Evolutionary conservation across 148 eudicot genomes (phyloP).

Genomic region (Rhododendron kiyosumense): DNA sequence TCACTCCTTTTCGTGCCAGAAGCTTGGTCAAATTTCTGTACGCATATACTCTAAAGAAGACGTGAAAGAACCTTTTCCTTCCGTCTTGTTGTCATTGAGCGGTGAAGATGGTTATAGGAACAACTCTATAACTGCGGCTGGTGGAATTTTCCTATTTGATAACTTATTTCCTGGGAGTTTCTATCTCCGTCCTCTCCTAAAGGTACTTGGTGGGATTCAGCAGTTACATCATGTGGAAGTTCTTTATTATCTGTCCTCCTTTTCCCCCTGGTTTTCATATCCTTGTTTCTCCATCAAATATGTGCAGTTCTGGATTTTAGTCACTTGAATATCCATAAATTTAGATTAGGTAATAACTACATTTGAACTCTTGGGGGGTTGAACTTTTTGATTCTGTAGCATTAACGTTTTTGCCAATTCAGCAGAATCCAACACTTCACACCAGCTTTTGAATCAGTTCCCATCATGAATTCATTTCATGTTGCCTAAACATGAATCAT

Average conservation of each 20-base stretch:
- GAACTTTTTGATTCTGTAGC: neutral
- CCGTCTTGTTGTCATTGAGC: slow-evolving; percentile 82
- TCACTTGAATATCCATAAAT: neutral
- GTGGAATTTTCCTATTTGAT: slow-evolving; percentile 68
- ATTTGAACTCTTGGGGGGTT: neutral
- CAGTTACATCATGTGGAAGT: neutral
- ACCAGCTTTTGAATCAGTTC: neutral
- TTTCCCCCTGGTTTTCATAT: neutral
- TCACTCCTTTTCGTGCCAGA: slow-evolving; percentile 84
- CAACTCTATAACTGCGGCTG: slow-evolving; percentile 76
- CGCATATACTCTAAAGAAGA: slow-evolving; percentile 61
- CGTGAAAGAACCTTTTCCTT: slow-evolving; percentile 71
- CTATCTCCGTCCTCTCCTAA: slow-evolving; percentile 92
- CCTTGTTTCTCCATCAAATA: neutral
- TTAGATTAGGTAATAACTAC: neutral
- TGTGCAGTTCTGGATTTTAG: neutral
- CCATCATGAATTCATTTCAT: neutral
- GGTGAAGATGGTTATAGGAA: slow-evolving; percentile 99
- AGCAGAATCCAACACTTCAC: neutral
- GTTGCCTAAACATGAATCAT: neutral
- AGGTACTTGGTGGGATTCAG: slow-evolving; percentile 45
- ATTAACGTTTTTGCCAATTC: neutral
- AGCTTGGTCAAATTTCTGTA: slow-evolving; percentile 86
- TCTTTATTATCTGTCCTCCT: neutral
- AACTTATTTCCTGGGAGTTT: slow-evolving; percentile 94